These are phyloP conservation scores for Noccaea bulbosa DNA, from an alignment of 345 rosid species.

Conservation along the genomic window DNA sequence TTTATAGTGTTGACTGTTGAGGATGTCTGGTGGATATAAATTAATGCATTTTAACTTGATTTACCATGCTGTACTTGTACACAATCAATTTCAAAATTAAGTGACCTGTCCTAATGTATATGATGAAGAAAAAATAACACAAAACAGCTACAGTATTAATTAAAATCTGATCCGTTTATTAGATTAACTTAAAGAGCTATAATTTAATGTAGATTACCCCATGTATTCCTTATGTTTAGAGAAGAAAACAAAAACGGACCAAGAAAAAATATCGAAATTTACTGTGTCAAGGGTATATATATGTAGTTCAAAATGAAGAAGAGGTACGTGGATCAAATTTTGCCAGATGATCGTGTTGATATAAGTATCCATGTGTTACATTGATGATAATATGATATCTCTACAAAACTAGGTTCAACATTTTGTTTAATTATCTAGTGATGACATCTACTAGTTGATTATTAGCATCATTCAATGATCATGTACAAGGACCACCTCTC, in stretches of 20 bases:
- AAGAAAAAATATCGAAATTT: constrained; percentile 9
- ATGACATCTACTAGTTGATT: constrained; percentile 34
- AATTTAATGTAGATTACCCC: background rate
- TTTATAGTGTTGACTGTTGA: background rate
- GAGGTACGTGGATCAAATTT: constrained; percentile 34
- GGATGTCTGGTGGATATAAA: background rate
- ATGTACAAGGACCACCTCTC: constrained; percentile 40
- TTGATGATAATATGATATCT: constrained; percentile 25
- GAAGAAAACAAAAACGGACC: background rate
- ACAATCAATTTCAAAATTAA: background rate
- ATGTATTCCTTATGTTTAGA: background rate
- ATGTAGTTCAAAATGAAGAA: constrained; percentile 14
- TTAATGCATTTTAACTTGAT: background rate
- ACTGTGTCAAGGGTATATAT: background rate
- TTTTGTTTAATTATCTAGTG: constrained; percentile 22
- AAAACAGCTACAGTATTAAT: background rate
- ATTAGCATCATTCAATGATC: constrained; percentile 42
- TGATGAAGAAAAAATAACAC: background rate
- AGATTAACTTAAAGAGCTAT: background rate
- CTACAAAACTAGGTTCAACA: constrained; percentile 4
- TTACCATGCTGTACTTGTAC: background rate
- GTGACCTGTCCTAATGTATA: background rate
- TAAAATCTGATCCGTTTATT: background rate
- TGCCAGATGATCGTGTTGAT: constrained; percentile 22
- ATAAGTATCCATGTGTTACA: constrained; percentile 10